These are phyloP conservation scores for Stromatinia cepivora DNA, from an alignment of 2,329 filamentous ascomycete species.

Conservation along the genomic window DNA sequence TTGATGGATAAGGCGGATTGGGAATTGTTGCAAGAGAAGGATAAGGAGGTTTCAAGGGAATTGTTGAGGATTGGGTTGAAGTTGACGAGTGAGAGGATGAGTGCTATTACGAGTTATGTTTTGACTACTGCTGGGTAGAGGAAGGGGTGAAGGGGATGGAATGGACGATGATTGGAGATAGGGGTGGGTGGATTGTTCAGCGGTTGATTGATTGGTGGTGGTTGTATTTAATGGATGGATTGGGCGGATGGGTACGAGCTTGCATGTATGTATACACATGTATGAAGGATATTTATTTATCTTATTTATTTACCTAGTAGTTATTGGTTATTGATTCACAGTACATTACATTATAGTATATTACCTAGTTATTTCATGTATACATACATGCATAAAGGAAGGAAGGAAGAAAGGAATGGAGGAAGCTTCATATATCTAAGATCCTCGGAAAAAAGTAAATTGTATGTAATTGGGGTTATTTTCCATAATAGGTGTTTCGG, in stretches of 20 bases:
- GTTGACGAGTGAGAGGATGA: conserved; percentile 91
- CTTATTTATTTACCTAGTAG: too few species aligned
- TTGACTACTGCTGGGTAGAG: conserved; percentile 45
- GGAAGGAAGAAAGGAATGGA: too few species aligned
- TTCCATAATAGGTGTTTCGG: too few species aligned
- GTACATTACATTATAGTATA: too few species aligned
- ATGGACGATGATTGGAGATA: not conserved
- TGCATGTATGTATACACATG: too few species aligned
- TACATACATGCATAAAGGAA: too few species aligned
- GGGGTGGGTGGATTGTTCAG: not conserved
- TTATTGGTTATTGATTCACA: too few species aligned
- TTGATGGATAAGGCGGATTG: conserved; percentile 71
- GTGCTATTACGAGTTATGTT: conserved; percentile 59
- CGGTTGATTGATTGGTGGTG: not conserved
- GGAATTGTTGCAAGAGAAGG: conserved; percentile 67
- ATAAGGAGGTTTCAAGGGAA: conserved; percentile 79
- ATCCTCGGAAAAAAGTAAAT: too few species aligned
- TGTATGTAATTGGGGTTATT: too few species aligned
- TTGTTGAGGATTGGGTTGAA: conserved; percentile 85
- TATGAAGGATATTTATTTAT: too few species aligned
- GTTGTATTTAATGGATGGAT: conserved; percentile 1
- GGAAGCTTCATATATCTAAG: too few species aligned
- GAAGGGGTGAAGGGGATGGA: not conserved
- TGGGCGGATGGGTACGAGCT: not conserved
- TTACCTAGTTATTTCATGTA: too few species aligned